A percentile compares a stretch with the other conserved stretches of the same genome.
Conservation (phyloP, 2,329 filamentous ascomycete species). For the Epichloe sp. region DNA sequence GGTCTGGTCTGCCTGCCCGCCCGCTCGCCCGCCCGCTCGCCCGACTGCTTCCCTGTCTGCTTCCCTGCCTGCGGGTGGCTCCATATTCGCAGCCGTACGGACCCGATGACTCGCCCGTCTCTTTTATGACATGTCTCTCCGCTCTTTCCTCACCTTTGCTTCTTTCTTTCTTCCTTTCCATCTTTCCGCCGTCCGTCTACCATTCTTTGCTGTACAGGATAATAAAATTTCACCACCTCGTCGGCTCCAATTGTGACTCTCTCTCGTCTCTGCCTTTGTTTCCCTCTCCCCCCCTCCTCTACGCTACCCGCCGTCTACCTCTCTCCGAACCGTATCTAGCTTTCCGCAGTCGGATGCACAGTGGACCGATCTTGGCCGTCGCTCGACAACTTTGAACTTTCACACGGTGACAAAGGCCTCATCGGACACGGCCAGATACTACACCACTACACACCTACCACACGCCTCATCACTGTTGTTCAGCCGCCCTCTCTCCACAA, state of each 20-base stretch:
- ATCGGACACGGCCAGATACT: neutral
- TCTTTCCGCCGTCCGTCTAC: neutral
- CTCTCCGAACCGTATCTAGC: neutral
- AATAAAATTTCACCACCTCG: neutral
- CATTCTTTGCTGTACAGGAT: neutral
- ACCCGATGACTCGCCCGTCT: neutral
- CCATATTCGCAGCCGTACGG: neutral
- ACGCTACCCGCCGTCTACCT: neutral
- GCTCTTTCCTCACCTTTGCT: neutral
- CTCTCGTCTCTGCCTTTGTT: neutral
- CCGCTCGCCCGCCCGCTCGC: too few species aligned
- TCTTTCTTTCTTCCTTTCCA: neutral
- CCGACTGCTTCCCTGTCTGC: too few species aligned
- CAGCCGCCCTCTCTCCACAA: neutral
- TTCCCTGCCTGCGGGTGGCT: neutral
- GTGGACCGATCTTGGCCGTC: neutral
- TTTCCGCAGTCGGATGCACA: conserved; percentile 4
- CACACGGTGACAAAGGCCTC: neutral
- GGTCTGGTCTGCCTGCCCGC: too few species aligned
- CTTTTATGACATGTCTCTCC: neutral
- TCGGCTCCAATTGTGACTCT: neutral
- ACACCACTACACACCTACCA: neutral
- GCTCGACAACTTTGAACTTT: neutral
- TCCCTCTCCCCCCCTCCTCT: neutral
- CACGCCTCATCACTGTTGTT: neutral